Evolutionary conservation across 768 basidiomycete species (phyloP).

Genomic region (Hericium coralloides): DNA sequence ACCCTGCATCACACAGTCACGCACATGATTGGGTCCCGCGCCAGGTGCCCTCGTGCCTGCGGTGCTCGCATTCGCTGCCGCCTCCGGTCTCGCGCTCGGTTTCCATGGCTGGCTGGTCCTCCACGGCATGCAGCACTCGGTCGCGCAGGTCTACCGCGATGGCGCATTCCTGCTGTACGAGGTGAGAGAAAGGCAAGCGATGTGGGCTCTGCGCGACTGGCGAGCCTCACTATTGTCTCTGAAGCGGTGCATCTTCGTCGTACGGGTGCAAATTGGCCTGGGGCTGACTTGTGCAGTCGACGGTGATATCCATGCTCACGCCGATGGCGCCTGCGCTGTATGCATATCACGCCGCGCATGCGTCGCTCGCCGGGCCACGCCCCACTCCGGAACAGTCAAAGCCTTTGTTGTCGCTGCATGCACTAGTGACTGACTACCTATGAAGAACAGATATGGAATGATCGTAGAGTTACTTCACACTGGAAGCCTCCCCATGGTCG

Average conservation of each 20-base stretch:
- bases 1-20: neutral
- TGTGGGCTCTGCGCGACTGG: neutral
- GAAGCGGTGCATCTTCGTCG: neutral
- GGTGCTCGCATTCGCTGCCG: neutral
- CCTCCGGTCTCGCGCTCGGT: neutral
- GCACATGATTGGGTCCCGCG: neutral
- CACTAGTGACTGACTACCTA: neutral
- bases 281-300: neutral
- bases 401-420: neutral
- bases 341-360: neutral
- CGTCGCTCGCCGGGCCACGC: neutral
- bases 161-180: neutral
- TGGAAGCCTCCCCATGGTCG: too few species aligned
- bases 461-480: neutral
- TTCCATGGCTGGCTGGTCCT: neutral
- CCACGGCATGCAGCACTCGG: neutral
- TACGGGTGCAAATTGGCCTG: neutral
- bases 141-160: neutral
- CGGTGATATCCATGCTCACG: neutral
- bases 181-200: neutral
- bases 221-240: neutral
- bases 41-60: neutral
- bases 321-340: neutral
- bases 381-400: neutral
- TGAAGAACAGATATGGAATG: neutral